These are phyloP conservation scores for Backusella psychrophila DNA, from an alignment of 192 early-diverging fungal species.

Conservation along the genomic window DNA sequence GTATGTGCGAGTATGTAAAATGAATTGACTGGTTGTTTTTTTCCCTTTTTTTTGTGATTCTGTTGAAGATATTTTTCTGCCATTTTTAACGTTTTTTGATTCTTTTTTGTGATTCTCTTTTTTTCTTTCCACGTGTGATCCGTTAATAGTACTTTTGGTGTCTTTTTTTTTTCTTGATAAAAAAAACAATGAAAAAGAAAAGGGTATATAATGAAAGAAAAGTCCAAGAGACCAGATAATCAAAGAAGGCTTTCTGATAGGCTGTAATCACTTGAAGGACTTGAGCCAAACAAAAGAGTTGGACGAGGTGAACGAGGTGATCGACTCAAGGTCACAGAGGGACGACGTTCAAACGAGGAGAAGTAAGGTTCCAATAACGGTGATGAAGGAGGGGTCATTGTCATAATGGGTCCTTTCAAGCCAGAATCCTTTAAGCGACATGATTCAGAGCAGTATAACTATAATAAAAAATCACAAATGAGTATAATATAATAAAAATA, in stretches of 20 bases:
- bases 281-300: neutral
- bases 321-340: neutral
- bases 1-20: neutral
- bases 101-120: constrained; percentile 2
- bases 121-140: neutral
- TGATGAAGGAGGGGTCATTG: neutral
- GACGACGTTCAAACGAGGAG: neutral
- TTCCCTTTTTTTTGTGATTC: neutral
- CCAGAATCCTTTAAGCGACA: constrained; percentile 5
- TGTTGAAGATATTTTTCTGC: constrained; percentile 3
- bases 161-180: neutral
- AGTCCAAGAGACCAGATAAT: neutral
- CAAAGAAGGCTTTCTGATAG: neutral
- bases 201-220: neutral
- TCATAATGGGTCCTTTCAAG: neutral
- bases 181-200: neutral
- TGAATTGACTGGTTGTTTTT: neutral
- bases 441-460: constrained; percentile 18
- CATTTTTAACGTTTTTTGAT: neutral
- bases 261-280: neutral
- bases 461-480: neutral
- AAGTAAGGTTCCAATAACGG: constrained; percentile 2
- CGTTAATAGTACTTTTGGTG: neutral
- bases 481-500: neutral
- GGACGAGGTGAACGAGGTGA: constrained; percentile 1